These are phyloP conservation scores for Ascochyta lentis DNA, from an alignment of 2,329 filamentous ascomycete genomes.

Conservation along the genomic window DNA sequence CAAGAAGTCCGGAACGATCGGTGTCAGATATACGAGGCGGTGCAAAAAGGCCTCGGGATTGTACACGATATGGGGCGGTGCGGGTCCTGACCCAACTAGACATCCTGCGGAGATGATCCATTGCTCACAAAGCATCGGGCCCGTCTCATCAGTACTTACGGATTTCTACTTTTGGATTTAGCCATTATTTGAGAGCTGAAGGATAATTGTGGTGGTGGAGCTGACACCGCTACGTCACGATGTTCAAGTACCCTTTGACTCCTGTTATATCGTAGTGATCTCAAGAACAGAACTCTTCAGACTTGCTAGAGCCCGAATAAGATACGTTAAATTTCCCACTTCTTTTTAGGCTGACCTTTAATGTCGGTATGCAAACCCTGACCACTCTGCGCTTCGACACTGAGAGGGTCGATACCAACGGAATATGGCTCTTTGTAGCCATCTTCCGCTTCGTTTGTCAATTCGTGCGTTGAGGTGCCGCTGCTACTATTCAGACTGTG, in stretches of 20 bases:
- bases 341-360: constrained; percentile 27
- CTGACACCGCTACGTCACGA: too few relatives aligned
- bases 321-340: constrained; percentile 29
- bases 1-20: constrained; percentile 1
- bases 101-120: not conserved
- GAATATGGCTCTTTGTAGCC: constrained; percentile 29
- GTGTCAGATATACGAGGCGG: not conserved
- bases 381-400: constrained; percentile 14
- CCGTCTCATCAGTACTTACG: too few relatives aligned
- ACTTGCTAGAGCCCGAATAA: too few relatives aligned
- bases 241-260: too few relatives aligned
- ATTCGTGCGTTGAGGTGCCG: constrained; percentile 29
- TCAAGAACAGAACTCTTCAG: too few relatives aligned
- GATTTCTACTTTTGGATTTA: too few relatives aligned
- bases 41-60: constrained; percentile 8
- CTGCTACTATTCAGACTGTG: constrained; percentile 35
- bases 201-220: too few relatives aligned
- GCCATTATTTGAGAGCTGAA: too few relatives aligned
- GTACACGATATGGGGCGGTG: not conserved
- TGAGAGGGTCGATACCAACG: constrained; percentile 35
- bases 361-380: constrained; percentile 31
- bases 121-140: too few relatives aligned
- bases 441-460: constrained; percentile 24
- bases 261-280: too few relatives aligned
- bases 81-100: not conserved